Evolutionary conservation across 805 yeast species (phyloP).

Genomic region (Candida berthetii): DNA sequence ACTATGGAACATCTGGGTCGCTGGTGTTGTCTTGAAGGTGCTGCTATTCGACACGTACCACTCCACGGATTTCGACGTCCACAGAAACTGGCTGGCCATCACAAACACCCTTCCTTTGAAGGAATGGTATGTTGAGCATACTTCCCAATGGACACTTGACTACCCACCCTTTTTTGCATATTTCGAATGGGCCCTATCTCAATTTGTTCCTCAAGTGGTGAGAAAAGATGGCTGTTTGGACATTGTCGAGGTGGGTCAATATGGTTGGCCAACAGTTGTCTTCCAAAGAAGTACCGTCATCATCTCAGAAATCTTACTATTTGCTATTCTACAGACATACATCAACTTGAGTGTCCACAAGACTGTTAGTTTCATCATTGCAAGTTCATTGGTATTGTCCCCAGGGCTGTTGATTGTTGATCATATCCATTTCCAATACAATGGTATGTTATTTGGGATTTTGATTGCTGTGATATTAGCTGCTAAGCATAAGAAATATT

Average conservation of each 20-base stretch:
- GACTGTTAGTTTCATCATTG: conserved; percentile 58
- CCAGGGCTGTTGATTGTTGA: conserved; percentile 91
- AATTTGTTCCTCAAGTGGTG: conserved; percentile 60
- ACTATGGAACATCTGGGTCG: conserved; percentile 62
- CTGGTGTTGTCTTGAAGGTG: conserved; percentile 51
- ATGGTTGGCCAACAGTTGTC: conserved; percentile 72
- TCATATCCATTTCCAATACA: conserved; percentile 95
- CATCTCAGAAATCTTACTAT: conserved; percentile 65
- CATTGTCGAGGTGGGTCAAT: conserved; percentile 56
- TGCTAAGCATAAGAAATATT: conserved; percentile 52
- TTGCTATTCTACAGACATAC: conserved; percentile 65
- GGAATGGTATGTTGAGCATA: conserved; percentile 78
- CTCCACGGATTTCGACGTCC: conserved; percentile 97
- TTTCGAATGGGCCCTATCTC: conserved; percentile 79
- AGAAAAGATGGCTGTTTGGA: conserved; percentile 72
- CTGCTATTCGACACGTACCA: conserved; percentile 75
- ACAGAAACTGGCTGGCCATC: conserved; percentile 94
- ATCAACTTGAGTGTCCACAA: conserved; percentile 41
- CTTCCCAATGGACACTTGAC: conserved; percentile 90
- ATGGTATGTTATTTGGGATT: conserved; percentile 88
- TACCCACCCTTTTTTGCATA: conserved; percentile 98
- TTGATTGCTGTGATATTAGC: conserved; percentile 67
- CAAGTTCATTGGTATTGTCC: conserved; percentile 74
- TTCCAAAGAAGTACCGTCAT: conserved; percentile 85
- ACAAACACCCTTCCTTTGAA: conserved; percentile 68